Conservation (phyloP, 2,329 filamentous ascomycete species). For the Aureobasidium sp. region DNA sequence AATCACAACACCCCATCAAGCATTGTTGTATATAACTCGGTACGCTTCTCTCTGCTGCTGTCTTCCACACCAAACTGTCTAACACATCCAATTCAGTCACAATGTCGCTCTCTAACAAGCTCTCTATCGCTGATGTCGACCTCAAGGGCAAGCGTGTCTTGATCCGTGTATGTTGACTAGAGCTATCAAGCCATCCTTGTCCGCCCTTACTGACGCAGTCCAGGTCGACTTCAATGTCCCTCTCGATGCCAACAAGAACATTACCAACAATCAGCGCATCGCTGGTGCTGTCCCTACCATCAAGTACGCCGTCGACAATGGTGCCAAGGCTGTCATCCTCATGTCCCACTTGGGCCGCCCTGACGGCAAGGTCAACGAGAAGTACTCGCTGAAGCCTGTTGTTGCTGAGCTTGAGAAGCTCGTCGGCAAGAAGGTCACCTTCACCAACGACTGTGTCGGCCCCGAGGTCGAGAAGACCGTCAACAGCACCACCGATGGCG, state of each 20-base stretch:
- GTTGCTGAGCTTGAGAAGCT: slow-evolving; percentile 70
- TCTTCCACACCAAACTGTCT: not conserved
- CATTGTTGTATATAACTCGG: slow-evolving; percentile 8
- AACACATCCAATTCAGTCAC: slow-evolving; percentile 25
- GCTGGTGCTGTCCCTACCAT: slow-evolving; percentile 62
- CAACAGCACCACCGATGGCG: slow-evolving; percentile 70
- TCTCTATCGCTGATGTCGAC: slow-evolving; percentile 92
- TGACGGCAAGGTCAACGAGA: slow-evolving; percentile 78
- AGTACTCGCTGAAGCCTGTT: slow-evolving; percentile 93
- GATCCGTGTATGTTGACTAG: slow-evolving; percentile 67
- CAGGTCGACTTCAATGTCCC: slow-evolving; percentile 99
- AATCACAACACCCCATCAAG: slow-evolving; percentile 7
- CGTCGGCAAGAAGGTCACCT: slow-evolving; percentile 68
- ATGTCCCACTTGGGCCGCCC: slow-evolving; percentile 99
- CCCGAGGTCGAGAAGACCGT: slow-evolving; percentile 84
- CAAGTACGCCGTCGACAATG: slow-evolving; percentile 35
- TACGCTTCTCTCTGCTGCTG: not conserved
- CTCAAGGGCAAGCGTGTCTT: slow-evolving; percentile 97
- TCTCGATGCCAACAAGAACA: slow-evolving; percentile 74
- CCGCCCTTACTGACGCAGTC: not conserved
- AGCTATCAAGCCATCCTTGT: slow-evolving; percentile 14
- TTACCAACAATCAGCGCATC: slow-evolving; percentile 98
- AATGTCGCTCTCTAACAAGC: slow-evolving; percentile 99
- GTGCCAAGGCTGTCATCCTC: slow-evolving; percentile 66
- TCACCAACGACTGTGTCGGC: slow-evolving; percentile 86